These are phyloP conservation scores for Zymoseptoria brevis DNA, from an alignment of 2,329 filamentous ascomycete species.

Conservation along the genomic window DNA sequence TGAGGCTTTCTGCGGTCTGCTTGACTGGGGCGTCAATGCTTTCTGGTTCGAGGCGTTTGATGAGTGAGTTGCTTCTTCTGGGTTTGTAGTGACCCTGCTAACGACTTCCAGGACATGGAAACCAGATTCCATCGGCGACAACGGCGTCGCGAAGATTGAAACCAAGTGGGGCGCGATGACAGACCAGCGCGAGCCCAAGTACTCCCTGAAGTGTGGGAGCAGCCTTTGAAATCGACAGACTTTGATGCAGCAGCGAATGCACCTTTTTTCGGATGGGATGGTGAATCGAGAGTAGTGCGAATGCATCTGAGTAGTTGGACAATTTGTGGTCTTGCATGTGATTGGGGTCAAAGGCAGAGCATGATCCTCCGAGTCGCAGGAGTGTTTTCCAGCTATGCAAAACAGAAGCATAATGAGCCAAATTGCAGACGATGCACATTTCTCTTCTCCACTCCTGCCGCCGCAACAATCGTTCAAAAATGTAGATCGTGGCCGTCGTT, in stretches of 20 bases:
- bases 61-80: conserved; percentile 36
- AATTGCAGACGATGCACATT: too few relatives aligned
- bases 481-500: background rate
- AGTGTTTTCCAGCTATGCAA: too few relatives aligned
- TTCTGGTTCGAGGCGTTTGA: conserved; percentile 71
- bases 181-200: conserved; percentile 25
- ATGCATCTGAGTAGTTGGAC: background rate
- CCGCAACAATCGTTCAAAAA: too few relatives aligned
- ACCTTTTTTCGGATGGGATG: background rate
- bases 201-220: conserved; percentile 13
- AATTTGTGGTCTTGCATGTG: background rate
- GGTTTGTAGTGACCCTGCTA: background rate
- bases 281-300: background rate
- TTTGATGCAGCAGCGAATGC: background rate
- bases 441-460: too few relatives aligned
- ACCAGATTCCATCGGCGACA: conserved; percentile 54
- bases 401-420: too few relatives aligned
- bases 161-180: conserved; percentile 63
- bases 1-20: conserved; percentile 54
- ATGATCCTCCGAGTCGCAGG: too few relatives aligned
- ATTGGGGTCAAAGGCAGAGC: background rate
- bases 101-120: conserved; percentile 46
- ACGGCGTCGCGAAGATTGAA: conserved; percentile 49
- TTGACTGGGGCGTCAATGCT: conserved; percentile 58
- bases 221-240: background rate